Conservation (phyloP, 495 filamentous ascomycete genomes). For the Aspergillus ellipticus region DNA sequence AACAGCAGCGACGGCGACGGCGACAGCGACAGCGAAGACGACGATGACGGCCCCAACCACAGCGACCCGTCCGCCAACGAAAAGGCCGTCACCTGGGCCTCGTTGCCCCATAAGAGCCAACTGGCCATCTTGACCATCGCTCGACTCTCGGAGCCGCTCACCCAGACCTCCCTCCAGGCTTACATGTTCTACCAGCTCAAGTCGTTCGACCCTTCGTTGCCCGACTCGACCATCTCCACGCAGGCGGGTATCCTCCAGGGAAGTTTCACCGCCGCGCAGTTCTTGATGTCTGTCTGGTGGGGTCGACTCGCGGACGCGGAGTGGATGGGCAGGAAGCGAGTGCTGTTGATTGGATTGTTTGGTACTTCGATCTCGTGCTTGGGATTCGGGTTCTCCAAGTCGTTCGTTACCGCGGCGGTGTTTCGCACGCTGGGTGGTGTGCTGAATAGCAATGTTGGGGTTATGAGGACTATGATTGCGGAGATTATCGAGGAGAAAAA, state of each 20-base stretch:
- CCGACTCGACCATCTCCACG: slow-evolving; percentile 64
- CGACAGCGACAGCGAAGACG: slow-evolving; percentile 16
- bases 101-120: slow-evolving; percentile 71
- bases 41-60: not conserved
- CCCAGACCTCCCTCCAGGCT: slow-evolving; percentile 69
- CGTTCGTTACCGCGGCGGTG: slow-evolving; percentile 62
- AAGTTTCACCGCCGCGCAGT: slow-evolving; percentile 75
- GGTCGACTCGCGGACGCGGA: slow-evolving; percentile 69
- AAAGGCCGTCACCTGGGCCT: slow-evolving; percentile 59
- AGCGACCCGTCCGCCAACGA: slow-evolving; percentile 16
- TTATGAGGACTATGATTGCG: slow-evolving; percentile 77
- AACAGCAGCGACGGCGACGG: slow-evolving; percentile 16
- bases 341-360: slow-evolving; percentile 68
- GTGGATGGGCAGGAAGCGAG: slow-evolving; percentile 68
- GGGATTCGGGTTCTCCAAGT: slow-evolving; percentile 75
- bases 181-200: slow-evolving; percentile 74
- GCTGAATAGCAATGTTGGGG: slow-evolving; percentile 78
- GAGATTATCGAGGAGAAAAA: slow-evolving; percentile 72
- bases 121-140: slow-evolving; percentile 70
- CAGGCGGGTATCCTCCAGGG: slow-evolving; percentile 75
- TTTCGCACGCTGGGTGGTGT: slow-evolving; percentile 73
- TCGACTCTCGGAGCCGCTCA: slow-evolving; percentile 72
- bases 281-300: slow-evolving; percentile 75
- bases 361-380: slow-evolving; percentile 69
- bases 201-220: slow-evolving; percentile 61